A percentile compares a stretch with the other conserved stretches of the same genome.
Evolutionary conservation across 129 eudicot genomes (phyloP).

Genomic region (Calendula officinalis): DNA sequence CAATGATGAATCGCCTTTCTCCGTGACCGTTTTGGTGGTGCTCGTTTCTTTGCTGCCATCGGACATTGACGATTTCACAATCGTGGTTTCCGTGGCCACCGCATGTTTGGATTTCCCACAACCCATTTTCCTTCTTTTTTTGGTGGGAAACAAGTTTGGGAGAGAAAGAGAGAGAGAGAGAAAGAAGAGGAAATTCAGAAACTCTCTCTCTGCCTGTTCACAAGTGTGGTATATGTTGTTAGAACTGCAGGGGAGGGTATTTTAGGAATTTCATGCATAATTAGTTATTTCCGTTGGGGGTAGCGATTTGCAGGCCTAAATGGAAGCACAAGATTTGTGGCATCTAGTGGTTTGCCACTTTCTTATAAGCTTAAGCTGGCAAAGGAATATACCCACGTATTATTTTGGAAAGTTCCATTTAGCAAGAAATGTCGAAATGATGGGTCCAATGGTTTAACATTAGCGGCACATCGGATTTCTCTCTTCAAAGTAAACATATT

Average conservation of each 20-base stretch:
- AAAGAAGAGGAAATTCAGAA: slow-evolving; percentile 11
- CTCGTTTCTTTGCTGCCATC: slow-evolving; percentile 31
- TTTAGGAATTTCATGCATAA: neutral
- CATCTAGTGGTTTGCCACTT: slow-evolving; percentile 21
- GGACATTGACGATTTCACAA: slow-evolving; percentile 20
- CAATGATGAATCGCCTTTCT: slow-evolving; percentile 1
- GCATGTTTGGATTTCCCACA: slow-evolving; percentile 44
- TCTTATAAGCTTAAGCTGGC: too few relatives aligned
- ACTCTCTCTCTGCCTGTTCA: slow-evolving; percentile 29
- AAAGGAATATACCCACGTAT: too few relatives aligned
- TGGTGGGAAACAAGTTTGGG: slow-evolving; percentile 28
- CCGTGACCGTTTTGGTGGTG: slow-evolving; percentile 23
- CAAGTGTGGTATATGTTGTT: slow-evolving; percentile 28
- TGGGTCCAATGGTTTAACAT: too few relatives aligned
- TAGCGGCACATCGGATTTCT: too few relatives aligned
- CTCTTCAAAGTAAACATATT: too few relatives aligned
- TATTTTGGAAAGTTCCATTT: too few relatives aligned
- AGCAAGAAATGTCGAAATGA: too few relatives aligned
- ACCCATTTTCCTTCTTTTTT: slow-evolving; percentile 23
- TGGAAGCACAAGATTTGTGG: slow-evolving; percentile 3
- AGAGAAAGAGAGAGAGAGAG: slow-evolving; percentile 4
- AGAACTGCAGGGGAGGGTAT: slow-evolving; percentile 8
- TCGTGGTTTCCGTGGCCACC: slow-evolving; percentile 26
- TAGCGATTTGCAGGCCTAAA: slow-evolving; percentile 11
- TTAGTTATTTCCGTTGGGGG: slow-evolving; percentile 16